Conservation (phyloP, 495 filamentous ascomycete species). For the Coniosporium apollinis region DNA sequence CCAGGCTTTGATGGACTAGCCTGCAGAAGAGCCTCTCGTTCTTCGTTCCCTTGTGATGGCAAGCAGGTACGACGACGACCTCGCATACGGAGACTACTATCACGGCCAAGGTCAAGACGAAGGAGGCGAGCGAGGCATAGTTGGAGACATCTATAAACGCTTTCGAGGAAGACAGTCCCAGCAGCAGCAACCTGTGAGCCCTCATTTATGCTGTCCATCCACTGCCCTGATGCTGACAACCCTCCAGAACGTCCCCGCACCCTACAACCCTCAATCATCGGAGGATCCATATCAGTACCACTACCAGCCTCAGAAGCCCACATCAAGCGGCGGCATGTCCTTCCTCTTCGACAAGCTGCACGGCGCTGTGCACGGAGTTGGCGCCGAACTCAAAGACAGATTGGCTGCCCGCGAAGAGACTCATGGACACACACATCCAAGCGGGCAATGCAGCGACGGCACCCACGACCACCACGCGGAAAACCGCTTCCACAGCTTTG, state of each 20-base stretch:
- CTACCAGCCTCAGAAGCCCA: conserved; percentile 7
- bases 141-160: conserved; percentile 37
- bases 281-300: background rate
- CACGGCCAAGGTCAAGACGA: conserved; percentile 21
- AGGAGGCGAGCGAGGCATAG: conserved; percentile 32
- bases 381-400: conserved; percentile 32
- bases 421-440: conserved; percentile 33
- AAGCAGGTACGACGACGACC: too few relatives aligned
- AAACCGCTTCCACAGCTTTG: conserved; percentile 71
- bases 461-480: conserved; percentile 28
- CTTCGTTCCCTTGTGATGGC: too few relatives aligned
- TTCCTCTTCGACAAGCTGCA: conserved; percentile 42
- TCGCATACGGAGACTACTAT: conserved; percentile 23
- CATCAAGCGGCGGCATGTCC: conserved; percentile 18
- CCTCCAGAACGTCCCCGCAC: too few relatives aligned
- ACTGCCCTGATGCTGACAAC: too few relatives aligned
- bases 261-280: background rate
- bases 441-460: conserved; percentile 29
- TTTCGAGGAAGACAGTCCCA: conserved; percentile 21
- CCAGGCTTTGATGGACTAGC: too few relatives aligned
- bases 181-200: too few relatives aligned
- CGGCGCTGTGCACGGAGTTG: conserved; percentile 32
- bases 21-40: too few relatives aligned
- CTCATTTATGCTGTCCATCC: too few relatives aligned
- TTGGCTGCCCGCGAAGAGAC: conserved; percentile 22